A percentile compares a stretch with the other conserved stretches of the same genome.
phyloP scores from a whole-genome alignment of 805 yeast genomes.

The Candida rishiriensis region DNA sequence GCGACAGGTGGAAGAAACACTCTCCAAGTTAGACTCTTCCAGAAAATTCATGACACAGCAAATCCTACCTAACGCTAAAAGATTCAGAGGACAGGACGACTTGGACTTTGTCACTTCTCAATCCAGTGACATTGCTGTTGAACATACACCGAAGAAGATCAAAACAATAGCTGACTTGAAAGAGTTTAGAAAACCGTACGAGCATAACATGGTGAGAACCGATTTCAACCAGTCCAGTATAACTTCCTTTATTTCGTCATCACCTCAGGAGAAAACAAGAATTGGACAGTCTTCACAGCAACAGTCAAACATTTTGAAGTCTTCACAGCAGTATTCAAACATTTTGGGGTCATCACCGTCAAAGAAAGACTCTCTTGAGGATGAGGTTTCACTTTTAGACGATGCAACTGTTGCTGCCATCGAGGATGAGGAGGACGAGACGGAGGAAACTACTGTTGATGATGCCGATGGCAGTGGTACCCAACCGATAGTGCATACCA shows the following conservation, averaged over 20 bases:
- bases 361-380: too few relatives aligned
- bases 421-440: slow-evolving; percentile 1
- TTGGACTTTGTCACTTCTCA: slow-evolving; percentile 7
- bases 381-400: too few relatives aligned
- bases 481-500: not conserved
- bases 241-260: slow-evolving; percentile 31
- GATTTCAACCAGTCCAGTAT: slow-evolving; percentile 61
- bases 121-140: slow-evolving; percentile 1
- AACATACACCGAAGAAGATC: slow-evolving; percentile 3
- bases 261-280: not conserved
- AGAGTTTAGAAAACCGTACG: slow-evolving; percentile 40
- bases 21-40: slow-evolving; percentile 59
- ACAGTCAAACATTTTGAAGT: too few relatives aligned
- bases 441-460: slow-evolving; percentile 4
- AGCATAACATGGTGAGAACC: slow-evolving; percentile 65
- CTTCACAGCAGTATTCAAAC: too few relatives aligned
- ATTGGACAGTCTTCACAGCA: not conserved
- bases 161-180: slow-evolving; percentile 4
- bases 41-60: slow-evolving; percentile 68
- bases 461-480: slow-evolving; percentile 1
- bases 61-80: slow-evolving; percentile 37
- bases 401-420: not conserved
- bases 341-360: too few relatives aligned
- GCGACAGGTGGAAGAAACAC: slow-evolving; percentile 40
- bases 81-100: slow-evolving; percentile 16